A percentile compares a stretch with the other conserved stretches of the same genome.
Conservation (phyloP, 108 stramenopile species). For the Skeletonema marinoi region DNA sequence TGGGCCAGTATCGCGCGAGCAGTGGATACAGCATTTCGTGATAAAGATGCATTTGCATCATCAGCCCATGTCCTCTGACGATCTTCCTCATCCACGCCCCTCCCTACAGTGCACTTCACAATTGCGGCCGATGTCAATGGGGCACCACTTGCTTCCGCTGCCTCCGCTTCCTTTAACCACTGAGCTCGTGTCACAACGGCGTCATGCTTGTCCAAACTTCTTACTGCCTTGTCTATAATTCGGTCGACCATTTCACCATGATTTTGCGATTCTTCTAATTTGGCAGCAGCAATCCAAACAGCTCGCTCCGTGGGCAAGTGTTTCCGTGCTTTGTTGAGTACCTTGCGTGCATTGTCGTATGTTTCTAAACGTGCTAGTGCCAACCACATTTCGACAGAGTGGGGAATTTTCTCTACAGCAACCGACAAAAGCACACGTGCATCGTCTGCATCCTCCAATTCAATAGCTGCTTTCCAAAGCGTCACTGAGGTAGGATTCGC, state of each 20-base stretch:
- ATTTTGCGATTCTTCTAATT: conserved; percentile 96
- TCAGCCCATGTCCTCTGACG: conserved; percentile 92
- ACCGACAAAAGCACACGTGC: conserved; percentile 90
- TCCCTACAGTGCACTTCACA: conserved; percentile 79
- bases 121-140: conserved; percentile 90
- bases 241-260: conserved; percentile 74
- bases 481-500: conserved; percentile 89
- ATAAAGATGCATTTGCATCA: conserved; percentile 87
- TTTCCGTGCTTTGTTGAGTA: conserved; percentile 94
- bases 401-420: conserved; percentile 96
- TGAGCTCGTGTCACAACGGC: conserved; percentile 86
- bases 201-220: conserved; percentile 65
- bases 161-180: conserved; percentile 93
- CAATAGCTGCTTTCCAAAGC: conserved; percentile 97
- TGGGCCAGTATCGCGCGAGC: conserved; percentile 89
- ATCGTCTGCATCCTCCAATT: conserved; percentile 94
- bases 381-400: conserved; percentile 97
- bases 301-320: conserved; percentile 90
- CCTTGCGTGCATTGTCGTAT: conserved; percentile 94
- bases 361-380: conserved; percentile 97
- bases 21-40: conserved; percentile 73
- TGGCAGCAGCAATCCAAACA: conserved; percentile 96
- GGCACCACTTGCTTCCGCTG: conserved; percentile 80
- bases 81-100: conserved; percentile 95
- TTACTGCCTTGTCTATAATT: conserved; percentile 81